Conservation (phyloP, 345 rosid species). For the Bruguiera gymnorhiza region DNA sequence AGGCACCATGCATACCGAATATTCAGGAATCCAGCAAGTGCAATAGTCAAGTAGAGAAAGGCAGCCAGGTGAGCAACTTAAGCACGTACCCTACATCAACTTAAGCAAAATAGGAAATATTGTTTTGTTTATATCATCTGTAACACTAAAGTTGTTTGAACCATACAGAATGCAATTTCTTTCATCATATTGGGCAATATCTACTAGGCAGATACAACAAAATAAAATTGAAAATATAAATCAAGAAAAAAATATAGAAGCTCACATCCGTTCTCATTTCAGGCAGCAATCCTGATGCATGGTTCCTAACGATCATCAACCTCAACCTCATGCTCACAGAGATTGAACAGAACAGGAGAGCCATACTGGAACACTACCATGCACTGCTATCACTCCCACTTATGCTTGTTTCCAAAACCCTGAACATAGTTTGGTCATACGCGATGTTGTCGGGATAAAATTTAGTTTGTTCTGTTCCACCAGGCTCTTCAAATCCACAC, state of each 20-base stretch:
- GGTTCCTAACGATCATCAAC: constrained; percentile 77
- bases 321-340: constrained; percentile 46
- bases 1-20: neutral
- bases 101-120: no score
- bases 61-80: no score
- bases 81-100: no score
- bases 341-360: constrained; percentile 85
- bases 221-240: neutral
- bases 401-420: constrained; percentile 55
- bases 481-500: constrained; percentile 87
- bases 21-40: neutral
- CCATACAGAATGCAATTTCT: neutral
- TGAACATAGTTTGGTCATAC: constrained; percentile 84
- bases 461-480: constrained; percentile 75
- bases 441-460: constrained; percentile 76
- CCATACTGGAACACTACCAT: constrained; percentile 94
- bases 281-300: constrained; percentile 81
- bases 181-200: neutral
- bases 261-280: constrained; percentile 95
- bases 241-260: neutral
- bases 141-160: neutral
- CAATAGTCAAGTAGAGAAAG: neutral
- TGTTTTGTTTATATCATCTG: no score
- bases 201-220: neutral
- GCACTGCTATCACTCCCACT: constrained; percentile 71